These are phyloP conservation scores for Globisporangium nodosum DNA, from an alignment of 352 stramenopile genomes.

Conservation along the genomic window DNA sequence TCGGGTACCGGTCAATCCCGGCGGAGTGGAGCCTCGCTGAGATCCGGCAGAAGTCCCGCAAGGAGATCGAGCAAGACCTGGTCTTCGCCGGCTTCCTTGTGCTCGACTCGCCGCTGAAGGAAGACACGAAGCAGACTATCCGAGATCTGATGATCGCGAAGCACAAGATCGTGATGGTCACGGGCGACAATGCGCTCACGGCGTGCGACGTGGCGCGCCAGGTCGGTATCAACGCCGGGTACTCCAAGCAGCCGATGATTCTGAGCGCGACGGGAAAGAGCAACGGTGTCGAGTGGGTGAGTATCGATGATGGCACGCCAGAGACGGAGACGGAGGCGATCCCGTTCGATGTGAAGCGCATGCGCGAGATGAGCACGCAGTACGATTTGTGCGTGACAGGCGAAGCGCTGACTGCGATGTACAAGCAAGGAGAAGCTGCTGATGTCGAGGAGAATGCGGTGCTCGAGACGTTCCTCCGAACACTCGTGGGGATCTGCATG, in stretches of 20 bases:
- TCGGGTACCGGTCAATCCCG: constrained; percentile 69
- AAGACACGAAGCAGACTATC: constrained; percentile 83
- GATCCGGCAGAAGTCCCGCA: constrained; percentile 21
- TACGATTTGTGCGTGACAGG: constrained; percentile 39
- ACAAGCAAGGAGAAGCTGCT: constrained; percentile 5
- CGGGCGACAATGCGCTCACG: constrained; percentile 92
- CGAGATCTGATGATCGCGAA: constrained; percentile 68
- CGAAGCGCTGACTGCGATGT: constrained; percentile 21
- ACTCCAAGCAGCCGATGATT: constrained; percentile 18
- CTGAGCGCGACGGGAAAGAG: constrained; percentile 10
- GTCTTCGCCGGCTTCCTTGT: constrained; percentile 91
- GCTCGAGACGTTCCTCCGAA: constrained; percentile 23
- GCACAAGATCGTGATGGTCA: constrained; percentile 92
- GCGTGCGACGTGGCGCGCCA: constrained; percentile 90
- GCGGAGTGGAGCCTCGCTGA: constrained; percentile 18
- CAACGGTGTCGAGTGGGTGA: constrained; percentile 20
- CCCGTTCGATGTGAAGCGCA: constrained; percentile 12
- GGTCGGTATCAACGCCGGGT: constrained; percentile 58
- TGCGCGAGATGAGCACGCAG: constrained; percentile 11
- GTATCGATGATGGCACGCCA: constrained; percentile 18
- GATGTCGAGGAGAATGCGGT: constrained; percentile 17
- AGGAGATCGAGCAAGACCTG: constrained; percentile 77
- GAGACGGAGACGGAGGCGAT: constrained; percentile 9
- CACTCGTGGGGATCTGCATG: constrained; percentile 24
- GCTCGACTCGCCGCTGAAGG: constrained; percentile 91